These are phyloP conservation scores for Pisolithus microcarpus DNA, from an alignment of 768 basidiomycete species.

Conservation along the genomic window DNA sequence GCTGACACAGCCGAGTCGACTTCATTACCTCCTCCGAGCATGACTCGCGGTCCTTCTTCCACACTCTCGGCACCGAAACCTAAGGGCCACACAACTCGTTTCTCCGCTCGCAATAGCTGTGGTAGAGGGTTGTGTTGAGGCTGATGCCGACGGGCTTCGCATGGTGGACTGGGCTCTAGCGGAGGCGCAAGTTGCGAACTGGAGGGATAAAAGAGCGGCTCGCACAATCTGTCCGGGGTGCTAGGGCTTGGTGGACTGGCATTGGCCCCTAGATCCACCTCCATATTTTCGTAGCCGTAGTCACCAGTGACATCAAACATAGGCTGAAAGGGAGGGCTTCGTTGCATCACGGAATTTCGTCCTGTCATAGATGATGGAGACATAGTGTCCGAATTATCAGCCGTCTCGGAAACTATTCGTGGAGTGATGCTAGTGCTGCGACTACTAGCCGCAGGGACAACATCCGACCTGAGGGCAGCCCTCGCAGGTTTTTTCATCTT, in stretches of 20 bases:
- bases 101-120: conserved; percentile 53
- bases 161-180: background rate
- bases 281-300: background rate
- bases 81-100: conserved; percentile 46
- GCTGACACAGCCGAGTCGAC: conserved; percentile 13
- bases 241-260: conserved; percentile 1
- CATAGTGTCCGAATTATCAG: conserved; percentile 29
- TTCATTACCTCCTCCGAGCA: conserved; percentile 30
- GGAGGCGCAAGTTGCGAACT: conserved; percentile 15
- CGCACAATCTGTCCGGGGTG: conserved; percentile 2
- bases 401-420: conserved; percentile 5
- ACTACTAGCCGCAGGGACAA: conserved; percentile 7
- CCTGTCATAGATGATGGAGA: conserved; percentile 25
- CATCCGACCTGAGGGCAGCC: conserved; percentile 27
- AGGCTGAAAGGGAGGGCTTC: conserved; percentile 8
- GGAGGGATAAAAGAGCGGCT: conserved; percentile 20
- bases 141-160: conserved; percentile 7
- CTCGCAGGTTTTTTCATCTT: conserved; percentile 37
- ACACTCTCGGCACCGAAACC: conserved; percentile 66
- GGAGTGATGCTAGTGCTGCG: background rate
- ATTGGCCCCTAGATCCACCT: conserved; percentile 1
- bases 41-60: conserved; percentile 52
- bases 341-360: conserved; percentile 8
- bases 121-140: conserved; percentile 43
- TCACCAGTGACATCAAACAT: background rate